A percentile compares a stretch with the other conserved stretches of the same genome.
phyloP scores from a whole-genome alignment of 805 yeast genomes.

The Candida berthetii region DNA sequence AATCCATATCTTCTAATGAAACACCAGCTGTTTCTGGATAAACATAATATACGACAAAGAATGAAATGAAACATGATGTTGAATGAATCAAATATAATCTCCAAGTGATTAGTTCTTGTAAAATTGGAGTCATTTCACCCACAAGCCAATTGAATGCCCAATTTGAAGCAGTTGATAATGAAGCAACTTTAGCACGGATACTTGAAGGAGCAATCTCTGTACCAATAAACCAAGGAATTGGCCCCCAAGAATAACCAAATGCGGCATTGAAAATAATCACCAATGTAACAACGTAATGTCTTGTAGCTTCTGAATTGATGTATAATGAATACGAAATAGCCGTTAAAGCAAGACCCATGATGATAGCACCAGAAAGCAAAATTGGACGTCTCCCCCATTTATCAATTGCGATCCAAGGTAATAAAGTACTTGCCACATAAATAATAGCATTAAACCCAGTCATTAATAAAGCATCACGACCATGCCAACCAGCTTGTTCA shows the following conservation, averaged over 20 bases:
- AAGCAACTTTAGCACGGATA: slow-evolving; percentile 86
- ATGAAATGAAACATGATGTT: slow-evolving; percentile 65
- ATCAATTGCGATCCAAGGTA: slow-evolving; percentile 90
- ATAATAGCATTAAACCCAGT: slow-evolving; percentile 72
- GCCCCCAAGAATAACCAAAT: slow-evolving; percentile 93
- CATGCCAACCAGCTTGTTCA: slow-evolving; percentile 93
- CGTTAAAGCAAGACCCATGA: slow-evolving; percentile 70
- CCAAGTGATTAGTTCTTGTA: slow-evolving; percentile 75
- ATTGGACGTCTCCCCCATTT: slow-evolving; percentile 90
- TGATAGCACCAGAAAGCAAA: slow-evolving; percentile 66
- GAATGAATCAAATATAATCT: slow-evolving; percentile 79
- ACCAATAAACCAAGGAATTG: slow-evolving; percentile 86
- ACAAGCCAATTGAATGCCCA: slow-evolving; percentile 92
- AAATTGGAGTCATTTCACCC: slow-evolving; percentile 85
- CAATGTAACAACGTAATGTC: slow-evolving; percentile 64
- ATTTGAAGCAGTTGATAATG: slow-evolving; percentile 84
- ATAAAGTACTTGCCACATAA: slow-evolving; percentile 62
- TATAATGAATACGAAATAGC: slow-evolving; percentile 58
- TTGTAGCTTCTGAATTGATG: slow-evolving; percentile 46
- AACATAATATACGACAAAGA: slow-evolving; percentile 60
- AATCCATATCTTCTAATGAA: slow-evolving; percentile 86
- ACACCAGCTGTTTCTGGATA: slow-evolving; percentile 93
- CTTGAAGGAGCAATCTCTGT: slow-evolving; percentile 81
- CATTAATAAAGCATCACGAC: slow-evolving; percentile 83
- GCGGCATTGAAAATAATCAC: slow-evolving; percentile 78